These are phyloP conservation scores for Tetradesmus obliquus DNA, from an alignment of 139 green algal species.

Conservation along the genomic window DNA sequence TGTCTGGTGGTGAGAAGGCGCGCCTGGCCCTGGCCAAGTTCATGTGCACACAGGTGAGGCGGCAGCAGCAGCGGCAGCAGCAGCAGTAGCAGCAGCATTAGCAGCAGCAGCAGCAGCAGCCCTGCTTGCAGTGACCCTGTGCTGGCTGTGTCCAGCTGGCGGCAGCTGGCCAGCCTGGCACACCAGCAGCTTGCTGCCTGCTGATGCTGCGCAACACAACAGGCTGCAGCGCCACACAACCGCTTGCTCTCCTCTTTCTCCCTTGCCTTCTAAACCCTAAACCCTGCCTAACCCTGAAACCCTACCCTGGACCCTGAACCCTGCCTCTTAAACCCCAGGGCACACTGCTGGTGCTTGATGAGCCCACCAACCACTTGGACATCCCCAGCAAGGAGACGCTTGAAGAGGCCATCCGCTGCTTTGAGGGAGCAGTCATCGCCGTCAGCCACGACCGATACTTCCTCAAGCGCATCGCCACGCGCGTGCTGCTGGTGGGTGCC, in stretches of 20 bases:
- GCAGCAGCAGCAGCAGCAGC: neutral
- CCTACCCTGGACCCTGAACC: too few species aligned
- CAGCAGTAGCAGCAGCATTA: neutral
- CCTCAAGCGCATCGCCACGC: slow-evolving; percentile 92
- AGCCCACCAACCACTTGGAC: slow-evolving; percentile 99
- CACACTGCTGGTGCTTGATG: slow-evolving; percentile 94
- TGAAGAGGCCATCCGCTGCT: slow-evolving; percentile 92
- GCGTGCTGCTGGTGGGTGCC: slow-evolving; percentile 78
- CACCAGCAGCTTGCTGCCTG: neutral
- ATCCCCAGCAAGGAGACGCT: slow-evolving; percentile 99
- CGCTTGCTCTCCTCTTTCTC: too few species aligned
- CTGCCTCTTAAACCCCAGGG: slow-evolving; percentile 44
- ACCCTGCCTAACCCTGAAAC: too few species aligned
- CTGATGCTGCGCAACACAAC: neutral
- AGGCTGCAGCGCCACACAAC: too few species aligned
- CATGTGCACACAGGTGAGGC: slow-evolving; percentile 92
- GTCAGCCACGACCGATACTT: slow-evolving; percentile 99
- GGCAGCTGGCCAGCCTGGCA: neutral
- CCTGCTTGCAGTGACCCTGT: neutral
- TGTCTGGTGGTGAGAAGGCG: slow-evolving; percentile 79
- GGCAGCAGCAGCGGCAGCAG: slow-evolving; percentile 86
- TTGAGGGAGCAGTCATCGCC: slow-evolving; percentile 95
- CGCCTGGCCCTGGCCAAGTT: slow-evolving; percentile 98
- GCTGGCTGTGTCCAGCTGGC: neutral
- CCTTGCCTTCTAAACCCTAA: too few species aligned